Evolutionary conservation across 1,284 basidiomycete genomes (phyloP).

Genomic region (Ceratobasidium sp.): DNA sequence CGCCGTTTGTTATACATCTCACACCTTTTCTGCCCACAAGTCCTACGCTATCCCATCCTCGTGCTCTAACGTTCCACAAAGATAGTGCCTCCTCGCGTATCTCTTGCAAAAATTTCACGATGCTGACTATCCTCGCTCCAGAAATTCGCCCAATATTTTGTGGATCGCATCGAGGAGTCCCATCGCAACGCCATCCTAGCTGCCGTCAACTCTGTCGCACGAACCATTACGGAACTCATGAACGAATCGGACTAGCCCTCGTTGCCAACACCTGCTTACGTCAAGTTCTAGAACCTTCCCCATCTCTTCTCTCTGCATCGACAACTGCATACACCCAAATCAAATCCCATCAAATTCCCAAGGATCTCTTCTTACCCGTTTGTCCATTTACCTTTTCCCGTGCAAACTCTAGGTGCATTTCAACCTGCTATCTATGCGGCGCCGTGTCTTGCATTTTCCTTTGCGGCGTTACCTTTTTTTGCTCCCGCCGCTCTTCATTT

Average conservation of each 20-base stretch:
- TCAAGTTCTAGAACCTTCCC: conserved; percentile 16
- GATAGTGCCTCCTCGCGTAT: conserved; percentile 14
- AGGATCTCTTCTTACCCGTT: conserved; percentile 16
- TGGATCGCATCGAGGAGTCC: conserved; percentile 42
- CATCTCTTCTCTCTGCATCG: conserved; percentile 8
- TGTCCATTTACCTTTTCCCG: conserved; percentile 6
- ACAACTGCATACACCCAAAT: conserved; percentile 7
- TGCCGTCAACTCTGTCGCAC: conserved; percentile 41
- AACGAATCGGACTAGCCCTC: conserved; percentile 26
- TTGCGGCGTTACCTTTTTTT: conserved; percentile 14
- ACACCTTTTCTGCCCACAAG: not conserved
- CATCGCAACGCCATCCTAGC: conserved; percentile 39
- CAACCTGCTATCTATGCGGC: not conserved
- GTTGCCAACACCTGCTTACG: conserved; percentile 9
- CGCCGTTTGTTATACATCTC: not conserved
- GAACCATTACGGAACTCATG: conserved; percentile 41
- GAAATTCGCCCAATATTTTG: conserved; percentile 39
- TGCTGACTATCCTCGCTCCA: conserved; percentile 22
- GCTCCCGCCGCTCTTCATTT: not conserved
- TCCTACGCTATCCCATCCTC: not conserved
- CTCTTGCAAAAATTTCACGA: not conserved
- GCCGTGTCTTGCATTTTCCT: not conserved
- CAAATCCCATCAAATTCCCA: not conserved
- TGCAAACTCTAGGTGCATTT: conserved; percentile 26
- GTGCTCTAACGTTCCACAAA: conserved; percentile 12